Evolutionary conservation across 768 basidiomycete species (phyloP), one percentile per base, ranked within the genome.

Genomic region (Lepiota brunneoincarnata): DNA sequence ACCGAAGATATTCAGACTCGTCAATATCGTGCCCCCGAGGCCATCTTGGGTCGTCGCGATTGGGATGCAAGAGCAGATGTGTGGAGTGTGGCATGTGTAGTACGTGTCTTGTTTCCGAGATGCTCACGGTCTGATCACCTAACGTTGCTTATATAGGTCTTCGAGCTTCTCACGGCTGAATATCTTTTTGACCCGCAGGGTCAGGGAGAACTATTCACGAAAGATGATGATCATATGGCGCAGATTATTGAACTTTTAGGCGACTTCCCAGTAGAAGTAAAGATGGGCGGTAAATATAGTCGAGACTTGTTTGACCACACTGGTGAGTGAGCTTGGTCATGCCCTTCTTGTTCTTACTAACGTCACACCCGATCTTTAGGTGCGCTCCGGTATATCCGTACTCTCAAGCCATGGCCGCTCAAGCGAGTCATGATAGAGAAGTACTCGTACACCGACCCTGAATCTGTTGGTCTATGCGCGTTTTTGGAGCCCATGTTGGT

Each of bases 1-100:
- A 96, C 93, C 7, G 93, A 95, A 64, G 93, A 94, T 65, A 96
- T 95, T 59, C 94, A 96, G 72, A 97, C 93, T n/a, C 82, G 93
- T 39, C 93, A 96, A 66, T 97, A 97, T 67, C 87, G 93, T 57
- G 82, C 90, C 23, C 93, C 93, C n/a, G 93, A 97, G 69, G 93
- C 92, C 50, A 93, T 97, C 61, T 73, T 95, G 15, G 93, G 94
- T 15, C 83, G 86, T 51, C 81, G 80, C 34, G 89, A 91, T 60
- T 97, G 93, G 93, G 91, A 86, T 59, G 75, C 82, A 35, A 82
- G 87, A 51, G 92, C 83, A 40, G 93, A 97, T 70, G 82, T 95
- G 18, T 97, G 93, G 93, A 90, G 87, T 61, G 84, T 92, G 21
- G 94, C 91, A 18, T 95, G 93, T 70, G 78, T 97, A 63, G 82